Evolutionary conservation across 352 stramenopile species (phyloP), one percentile per base, ranked within the genome.

Genomic region (Thraustotheca clavata): DNA sequence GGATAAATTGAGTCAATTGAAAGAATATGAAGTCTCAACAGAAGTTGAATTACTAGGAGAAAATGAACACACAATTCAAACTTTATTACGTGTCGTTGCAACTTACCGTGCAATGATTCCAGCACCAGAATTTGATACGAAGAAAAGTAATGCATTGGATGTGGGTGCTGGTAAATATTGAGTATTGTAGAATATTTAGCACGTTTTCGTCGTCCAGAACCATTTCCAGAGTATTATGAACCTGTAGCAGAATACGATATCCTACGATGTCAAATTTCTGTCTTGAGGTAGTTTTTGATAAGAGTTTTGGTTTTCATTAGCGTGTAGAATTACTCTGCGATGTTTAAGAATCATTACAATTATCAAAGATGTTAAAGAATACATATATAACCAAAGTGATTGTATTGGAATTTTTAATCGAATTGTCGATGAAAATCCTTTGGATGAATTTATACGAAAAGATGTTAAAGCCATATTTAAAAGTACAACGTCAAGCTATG

Each of bases 401-500:
- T 77, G 76, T 3, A 78, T 75, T 3, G 71, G 71, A 39, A 34
- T 84, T 8, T 67, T 91, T 14, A 86, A 88, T 49, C 68, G 69
- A 4, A 76, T 73, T n/a, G 77, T 74, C n/a, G 29, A 75, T 3
- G 76, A 79, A 20, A 83, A 87, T 43, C 69, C 75, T 22, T 76
- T 91, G 18, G 81, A 91, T 47, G 75, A 86, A 47, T 88, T 87
- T 46, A 74, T 91, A 12, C 74, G 82, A 63, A 81, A 82, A 34
- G 79, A 90, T 33, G 79, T 90, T 55, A 84, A 88, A 59, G 79
- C 78, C 47, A 86, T 90, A 43, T 88, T 90, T 66, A 71, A 72
- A 38, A 67, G 48, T 67, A 36, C 3, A 12, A 20, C 3, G 1
- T 4, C 20, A 7, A 9, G 2, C 8, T 31, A 36, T 16, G 1